Percentiles rank a stretch among this genome's conserved stretches.
Evolutionary conservation across 1,284 basidiomycete genomes (phyloP).

Genomic region (Ceratobasidium sp.): DNA sequence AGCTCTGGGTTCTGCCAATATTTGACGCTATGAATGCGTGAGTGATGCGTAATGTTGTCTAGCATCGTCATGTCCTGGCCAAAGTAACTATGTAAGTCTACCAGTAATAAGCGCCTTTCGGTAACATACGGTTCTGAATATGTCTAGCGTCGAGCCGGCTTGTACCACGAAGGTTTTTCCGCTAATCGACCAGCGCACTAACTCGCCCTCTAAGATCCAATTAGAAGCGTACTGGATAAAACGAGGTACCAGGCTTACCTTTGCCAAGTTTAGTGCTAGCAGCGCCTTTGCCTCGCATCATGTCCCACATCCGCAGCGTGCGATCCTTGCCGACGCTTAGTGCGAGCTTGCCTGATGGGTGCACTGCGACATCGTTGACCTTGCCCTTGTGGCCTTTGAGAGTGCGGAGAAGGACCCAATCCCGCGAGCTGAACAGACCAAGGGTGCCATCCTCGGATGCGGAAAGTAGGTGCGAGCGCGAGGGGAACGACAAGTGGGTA

Average conservation of each 20-base stretch:
- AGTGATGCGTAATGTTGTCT: slow-evolving; percentile 75
- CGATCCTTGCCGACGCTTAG: slow-evolving; percentile 91
- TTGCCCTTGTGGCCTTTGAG: slow-evolving; percentile 94
- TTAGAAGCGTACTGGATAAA: not conserved
- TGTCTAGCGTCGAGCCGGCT: slow-evolving; percentile 77
- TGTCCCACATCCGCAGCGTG: slow-evolving; percentile 96
- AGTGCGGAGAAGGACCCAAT: slow-evolving; percentile 90
- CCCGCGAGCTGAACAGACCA: slow-evolving; percentile 89
- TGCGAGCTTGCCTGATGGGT: slow-evolving; percentile 91
- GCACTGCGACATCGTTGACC: slow-evolving; percentile 89
- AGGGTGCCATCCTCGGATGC: slow-evolving; percentile 91
- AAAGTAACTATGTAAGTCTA: not conserved
- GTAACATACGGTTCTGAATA: slow-evolving; percentile 78
- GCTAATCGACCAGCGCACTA: slow-evolving; percentile 82
- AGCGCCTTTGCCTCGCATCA: slow-evolving; percentile 92
- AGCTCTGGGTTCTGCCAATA: slow-evolving; percentile 68
- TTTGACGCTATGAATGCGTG: slow-evolving; percentile 80
- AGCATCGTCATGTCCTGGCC: slow-evolving; percentile 75
- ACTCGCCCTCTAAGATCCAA: slow-evolving; percentile 75
- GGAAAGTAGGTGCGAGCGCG: slow-evolving; percentile 87
- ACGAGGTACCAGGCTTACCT: slow-evolving; percentile 61
- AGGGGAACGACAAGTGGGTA: slow-evolving; percentile 88
- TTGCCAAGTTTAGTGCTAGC: slow-evolving; percentile 89
- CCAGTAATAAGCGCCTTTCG: slow-evolving; percentile 9
- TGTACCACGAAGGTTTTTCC: slow-evolving; percentile 84